Base-by-base conservation (phyloP, 306 rosid species). In the Sesbania bispinosa region DNA sequence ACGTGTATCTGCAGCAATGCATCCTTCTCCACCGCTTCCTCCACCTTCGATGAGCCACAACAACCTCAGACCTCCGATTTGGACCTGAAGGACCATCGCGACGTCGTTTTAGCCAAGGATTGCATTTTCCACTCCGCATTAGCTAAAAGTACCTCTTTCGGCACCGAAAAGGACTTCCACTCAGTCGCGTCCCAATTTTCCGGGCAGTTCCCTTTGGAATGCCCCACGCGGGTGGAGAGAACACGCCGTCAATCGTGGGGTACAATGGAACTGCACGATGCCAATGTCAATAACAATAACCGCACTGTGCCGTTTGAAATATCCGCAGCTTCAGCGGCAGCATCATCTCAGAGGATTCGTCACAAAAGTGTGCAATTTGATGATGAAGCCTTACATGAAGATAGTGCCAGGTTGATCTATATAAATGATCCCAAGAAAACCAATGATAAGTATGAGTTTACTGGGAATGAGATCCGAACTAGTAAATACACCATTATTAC, bases 381-480 rank as follows among this genome's bases (percentile, higher is more conserved):
- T 2, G 96, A 87, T 50, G 68, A 42, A 3, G 20, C 76, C 27
- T 57, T 79, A 10, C 92, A 86, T 24, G 92, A 88, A 1, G 96
- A 83, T 36, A 74, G 75, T 63, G 80, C 99, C 0, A 87, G 99
- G 93, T 51, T 89, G 75, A 88, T 95, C 50, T 89, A 86, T 63
- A 82, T 95, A 32, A 84, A 89, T 73, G 96, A 95, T 64, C 96
- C 99, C 0, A 81, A 41, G 77, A 88, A 23, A 75, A 89, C 97
- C 0, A 89, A 95, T 58, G 96, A 91, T 64, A 89, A 87, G 84
- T 91, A 88, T 66, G 99, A 95, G 85, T 91, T 95, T 77, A 75
- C 97, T 0, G 88, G 96, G 77, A 95, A 95, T 79, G 94, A 88
- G 85, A 86, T 95, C 26, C 81, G 89, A 24, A 95, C 99, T 10